Conservation (phyloP, 2,329 filamentous ascomycete genomes). For the Aureobasidium subglaciale region DNA sequence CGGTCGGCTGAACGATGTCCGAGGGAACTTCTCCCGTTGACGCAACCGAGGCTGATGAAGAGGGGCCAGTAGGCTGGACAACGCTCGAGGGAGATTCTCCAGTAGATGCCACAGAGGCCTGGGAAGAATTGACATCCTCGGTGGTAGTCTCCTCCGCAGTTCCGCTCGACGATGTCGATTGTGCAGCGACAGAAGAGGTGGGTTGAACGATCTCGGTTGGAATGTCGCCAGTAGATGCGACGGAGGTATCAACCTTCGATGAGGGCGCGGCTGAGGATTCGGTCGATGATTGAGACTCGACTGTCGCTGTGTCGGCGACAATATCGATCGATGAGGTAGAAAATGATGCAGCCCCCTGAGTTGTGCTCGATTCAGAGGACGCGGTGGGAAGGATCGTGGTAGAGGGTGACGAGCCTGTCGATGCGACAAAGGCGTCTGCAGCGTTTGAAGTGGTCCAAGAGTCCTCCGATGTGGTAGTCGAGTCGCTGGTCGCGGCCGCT, state of each 20-base stretch:
- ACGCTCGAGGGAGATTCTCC: neutral
- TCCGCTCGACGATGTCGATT: neutral
- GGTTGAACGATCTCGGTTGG: neutral
- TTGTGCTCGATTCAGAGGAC: conserved; percentile 1
- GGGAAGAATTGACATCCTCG: neutral
- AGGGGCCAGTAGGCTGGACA: conserved; percentile 2
- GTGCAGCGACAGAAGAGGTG: neutral
- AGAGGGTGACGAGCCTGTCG: conserved; percentile 17
- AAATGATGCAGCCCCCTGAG: neutral
- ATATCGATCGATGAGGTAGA: neutral
- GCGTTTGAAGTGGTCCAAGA: neutral
- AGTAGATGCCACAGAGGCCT: conserved; percentile 1
- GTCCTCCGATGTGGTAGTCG: neutral
- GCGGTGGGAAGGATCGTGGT: conserved; percentile 17
- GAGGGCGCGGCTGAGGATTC: neutral
- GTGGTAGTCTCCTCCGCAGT: neutral
- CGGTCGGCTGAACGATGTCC: neutral
- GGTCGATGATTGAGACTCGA: neutral
- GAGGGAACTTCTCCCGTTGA: neutral
- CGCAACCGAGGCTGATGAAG: neutral
- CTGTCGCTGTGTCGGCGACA: neutral
- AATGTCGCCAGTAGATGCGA: conserved; percentile 1
- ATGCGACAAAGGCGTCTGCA: neutral
- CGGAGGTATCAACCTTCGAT: neutral
- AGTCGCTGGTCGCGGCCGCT: conserved; percentile 7